Evolutionary conservation across 345 rosid species (phyloP).

Genomic region (Arabidopsis arenosa): DNA sequence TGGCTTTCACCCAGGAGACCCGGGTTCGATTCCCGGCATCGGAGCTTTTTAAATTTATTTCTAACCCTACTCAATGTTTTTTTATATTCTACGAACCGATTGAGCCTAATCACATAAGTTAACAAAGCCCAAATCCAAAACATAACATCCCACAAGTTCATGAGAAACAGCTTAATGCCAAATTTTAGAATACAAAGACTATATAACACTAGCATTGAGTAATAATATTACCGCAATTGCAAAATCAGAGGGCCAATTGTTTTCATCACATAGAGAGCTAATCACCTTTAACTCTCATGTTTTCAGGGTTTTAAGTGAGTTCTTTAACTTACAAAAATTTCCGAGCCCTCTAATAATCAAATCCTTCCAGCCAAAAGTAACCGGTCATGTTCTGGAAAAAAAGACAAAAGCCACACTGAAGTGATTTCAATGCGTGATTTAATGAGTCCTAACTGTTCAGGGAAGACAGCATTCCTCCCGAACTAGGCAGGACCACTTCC

Average conservation of each 20-base stretch:
- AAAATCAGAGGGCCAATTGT: constrained; percentile 19
- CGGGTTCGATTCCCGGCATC: constrained; percentile 97
- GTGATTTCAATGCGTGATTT: constrained; percentile 7
- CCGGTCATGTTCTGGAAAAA: constrained; percentile 25
- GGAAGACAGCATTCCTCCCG: constrained; percentile 84
- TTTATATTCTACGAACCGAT: too few species aligned
- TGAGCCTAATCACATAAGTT: neutral
- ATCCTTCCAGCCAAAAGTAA: constrained; percentile 24
- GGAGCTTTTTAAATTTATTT: constrained; percentile 45
- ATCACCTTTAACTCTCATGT: constrained; percentile 7
- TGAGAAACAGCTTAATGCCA: neutral
- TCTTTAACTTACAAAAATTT: constrained; percentile 34
- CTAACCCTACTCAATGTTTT: too few species aligned
- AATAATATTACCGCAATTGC: neutral
- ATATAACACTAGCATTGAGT: neutral
- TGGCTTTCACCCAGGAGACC: constrained; percentile 98
- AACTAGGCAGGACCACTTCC: constrained; percentile 88
- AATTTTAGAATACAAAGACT: neutral
- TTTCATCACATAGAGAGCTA: constrained; percentile 21
- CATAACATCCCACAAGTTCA: neutral
- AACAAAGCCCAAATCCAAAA: neutral
- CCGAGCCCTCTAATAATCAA: constrained; percentile 26
- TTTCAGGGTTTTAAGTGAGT: constrained; percentile 11
- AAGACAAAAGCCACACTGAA: constrained; percentile 9
- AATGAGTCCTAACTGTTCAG: constrained; percentile 58